phyloP scores from a whole-genome alignment of 371 early-diverging fungal genomes.

The Smittium culicis region DNA sequence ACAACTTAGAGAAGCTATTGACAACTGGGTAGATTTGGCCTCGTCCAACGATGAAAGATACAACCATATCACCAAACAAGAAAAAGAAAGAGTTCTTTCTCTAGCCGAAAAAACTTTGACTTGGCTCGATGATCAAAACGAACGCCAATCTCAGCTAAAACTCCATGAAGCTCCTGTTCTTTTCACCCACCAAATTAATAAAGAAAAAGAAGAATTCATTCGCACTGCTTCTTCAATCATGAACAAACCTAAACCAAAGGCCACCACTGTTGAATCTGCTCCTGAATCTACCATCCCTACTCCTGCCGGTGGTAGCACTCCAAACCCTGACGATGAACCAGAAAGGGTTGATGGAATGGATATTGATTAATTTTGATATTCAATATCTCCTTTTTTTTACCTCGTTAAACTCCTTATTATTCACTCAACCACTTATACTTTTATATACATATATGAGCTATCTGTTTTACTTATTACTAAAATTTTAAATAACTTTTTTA shows the following conservation, averaged over 20 bases:
- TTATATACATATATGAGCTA: too few species aligned
- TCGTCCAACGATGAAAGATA: conserved; percentile 67
- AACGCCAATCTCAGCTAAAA: conserved; percentile 52
- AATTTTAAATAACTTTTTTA: too few species aligned
- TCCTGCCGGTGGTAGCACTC: conserved; percentile 16
- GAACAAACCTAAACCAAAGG: conserved; percentile 77
- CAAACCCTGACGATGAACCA: background rate
- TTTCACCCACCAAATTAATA: conserved; percentile 52
- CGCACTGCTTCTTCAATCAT: conserved; percentile 64
- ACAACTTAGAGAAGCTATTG: conserved; percentile 59
- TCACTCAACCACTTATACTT: too few species aligned
- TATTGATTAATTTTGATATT: too few species aligned
- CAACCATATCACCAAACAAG: conserved; percentile 73
- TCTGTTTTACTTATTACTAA: too few species aligned
- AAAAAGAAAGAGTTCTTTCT: conserved; percentile 65
- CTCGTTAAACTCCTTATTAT: too few species aligned
- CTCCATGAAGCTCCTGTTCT: conserved; percentile 64
- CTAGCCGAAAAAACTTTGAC: conserved; percentile 58
- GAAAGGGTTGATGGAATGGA: background rate
- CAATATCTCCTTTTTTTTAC: too few species aligned
- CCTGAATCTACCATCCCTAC: conserved; percentile 36
- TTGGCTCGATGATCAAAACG: conserved; percentile 75
- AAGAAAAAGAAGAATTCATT: conserved; percentile 49
- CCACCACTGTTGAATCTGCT: conserved; percentile 37
- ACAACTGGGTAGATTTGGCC: conserved; percentile 52